Evolutionary conservation across 768 basidiomycete species (phyloP), one percentile per base, ranked within the genome.

Genomic region (Favolaschia claudopus): DNA sequence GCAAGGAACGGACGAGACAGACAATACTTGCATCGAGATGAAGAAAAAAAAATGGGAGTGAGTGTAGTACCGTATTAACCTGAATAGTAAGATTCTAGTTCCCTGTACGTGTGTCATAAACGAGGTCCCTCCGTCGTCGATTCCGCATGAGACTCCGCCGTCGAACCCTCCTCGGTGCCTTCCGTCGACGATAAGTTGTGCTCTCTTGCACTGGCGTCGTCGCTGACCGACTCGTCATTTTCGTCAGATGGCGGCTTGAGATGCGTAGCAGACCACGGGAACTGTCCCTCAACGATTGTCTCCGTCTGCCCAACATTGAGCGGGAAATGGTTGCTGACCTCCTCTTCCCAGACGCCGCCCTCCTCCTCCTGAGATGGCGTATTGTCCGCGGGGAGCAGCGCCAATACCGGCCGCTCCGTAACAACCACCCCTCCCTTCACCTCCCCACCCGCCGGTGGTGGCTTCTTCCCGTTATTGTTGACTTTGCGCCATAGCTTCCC

Each of bases 401-500:
- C 55, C 57, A 69, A 45, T 20, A 53, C 59, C 58, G 61, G 54
- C 28, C 57, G 58, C 51, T 52, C 65, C 7, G 48, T 61, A 7
- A 58, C 63, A 32, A 57, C 63, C 47, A 66, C 61, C 17, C 43
- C 51, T 24, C 61, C 58, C 40, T 29, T 20, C 43, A 55, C 67
- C 55, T 51, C 38, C 36, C 47, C 55, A 59, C 68, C 58, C 38
- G 8, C 42, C 27, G 32, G 32, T 10, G 49, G 68, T 44, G 68
- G 67, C 44, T 76, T 70, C 70, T 76, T n/a, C n/a, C n/a, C n/a
- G n/a, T n/a, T 81, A 43, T 71, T 59, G 51, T 78, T 78, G 48
- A 86, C 72, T 67, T 76, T 81, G 67, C 71, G 78, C 85, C 85
- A 87, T 27, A 86, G 62, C 36, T 73, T 78, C 68, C 85, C 77